Conservation (phyloP, 1,139 yeast genomes). For the Wickerhamomyces sp. region DNA sequence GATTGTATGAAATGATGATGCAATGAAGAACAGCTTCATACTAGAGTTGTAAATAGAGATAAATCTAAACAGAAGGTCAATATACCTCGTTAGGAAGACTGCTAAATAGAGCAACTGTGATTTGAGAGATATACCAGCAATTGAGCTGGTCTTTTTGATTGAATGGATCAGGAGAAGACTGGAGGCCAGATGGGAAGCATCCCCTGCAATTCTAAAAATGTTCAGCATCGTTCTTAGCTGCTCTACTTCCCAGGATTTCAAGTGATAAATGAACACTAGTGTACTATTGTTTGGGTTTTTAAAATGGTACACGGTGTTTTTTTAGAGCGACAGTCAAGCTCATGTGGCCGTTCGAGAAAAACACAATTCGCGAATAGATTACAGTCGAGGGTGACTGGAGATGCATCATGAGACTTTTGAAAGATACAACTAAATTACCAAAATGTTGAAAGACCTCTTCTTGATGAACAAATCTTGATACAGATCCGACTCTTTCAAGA, state of each 20-base stretch:
- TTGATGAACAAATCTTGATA: slow-evolving; percentile 38
- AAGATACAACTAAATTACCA: too few species aligned
- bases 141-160: slow-evolving; percentile 59
- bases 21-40: slow-evolving; percentile 79
- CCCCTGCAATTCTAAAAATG: slow-evolving; percentile 56
- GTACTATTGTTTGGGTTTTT: too few species aligned
- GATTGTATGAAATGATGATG: slow-evolving; percentile 69
- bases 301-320: too few species aligned
- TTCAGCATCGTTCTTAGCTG: too few species aligned
- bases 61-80: slow-evolving; percentile 42
- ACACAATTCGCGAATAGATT: too few species aligned
- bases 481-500: slow-evolving; percentile 34
- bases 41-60: slow-evolving; percentile 68
- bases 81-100: slow-evolving; percentile 76
- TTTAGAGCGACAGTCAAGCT: too few species aligned
- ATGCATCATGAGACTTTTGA: too few species aligned
- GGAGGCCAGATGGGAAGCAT: slow-evolving; percentile 77
- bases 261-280: too few species aligned
- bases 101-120: slow-evolving; percentile 77
- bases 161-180: slow-evolving; percentile 70
- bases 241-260: too few species aligned
- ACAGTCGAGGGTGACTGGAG: too few species aligned
- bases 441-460: too few species aligned
- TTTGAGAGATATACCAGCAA: slow-evolving; percentile 82
- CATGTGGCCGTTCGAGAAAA: too few species aligned